These are phyloP conservation scores for Diplodia seriata DNA, from an alignment of 2,329 filamentous ascomycete genomes.

Conservation along the genomic window DNA sequence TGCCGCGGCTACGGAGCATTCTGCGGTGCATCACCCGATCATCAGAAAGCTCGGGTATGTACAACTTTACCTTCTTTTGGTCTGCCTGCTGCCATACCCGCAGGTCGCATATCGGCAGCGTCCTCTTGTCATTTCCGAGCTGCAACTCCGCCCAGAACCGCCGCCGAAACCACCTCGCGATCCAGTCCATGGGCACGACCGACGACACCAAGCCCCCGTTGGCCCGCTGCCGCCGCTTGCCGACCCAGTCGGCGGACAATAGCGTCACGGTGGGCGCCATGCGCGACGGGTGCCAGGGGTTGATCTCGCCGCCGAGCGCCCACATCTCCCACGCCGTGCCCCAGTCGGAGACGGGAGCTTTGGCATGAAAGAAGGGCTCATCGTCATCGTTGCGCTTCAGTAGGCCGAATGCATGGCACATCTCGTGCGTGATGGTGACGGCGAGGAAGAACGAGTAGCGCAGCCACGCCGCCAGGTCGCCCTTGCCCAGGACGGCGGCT, in stretches of 20 bases:
- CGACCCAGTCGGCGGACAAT: slow-evolving; percentile 43
- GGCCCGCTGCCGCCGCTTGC: slow-evolving; percentile 31
- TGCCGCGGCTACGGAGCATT: not conserved
- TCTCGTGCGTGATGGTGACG: slow-evolving; percentile 43
- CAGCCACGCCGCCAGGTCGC: slow-evolving; percentile 33
- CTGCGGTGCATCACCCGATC: not conserved
- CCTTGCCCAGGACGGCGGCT: not conserved
- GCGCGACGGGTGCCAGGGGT: slow-evolving; percentile 39
- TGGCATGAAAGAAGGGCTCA: slow-evolving; percentile 40
- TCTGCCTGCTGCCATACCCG: slow-evolving; percentile 16
- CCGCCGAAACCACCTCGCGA: slow-evolving; percentile 47
- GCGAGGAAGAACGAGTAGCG: slow-evolving; percentile 47
- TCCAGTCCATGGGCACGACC: slow-evolving; percentile 44
- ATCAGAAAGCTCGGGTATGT: not conserved
- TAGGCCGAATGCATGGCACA: slow-evolving; percentile 45
- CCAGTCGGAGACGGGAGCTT: slow-evolving; percentile 42
- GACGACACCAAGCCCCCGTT: slow-evolving; percentile 43
- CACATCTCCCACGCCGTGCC: slow-evolving; percentile 49
- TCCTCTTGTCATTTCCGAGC: slow-evolving; percentile 37
- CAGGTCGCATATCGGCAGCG: slow-evolving; percentile 31
- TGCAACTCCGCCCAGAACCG: slow-evolving; percentile 42
- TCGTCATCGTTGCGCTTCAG: slow-evolving; percentile 41
- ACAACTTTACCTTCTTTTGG: not conserved
- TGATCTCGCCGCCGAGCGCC: slow-evolving; percentile 45
- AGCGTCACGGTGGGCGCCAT: slow-evolving; percentile 38